Evolutionary conservation across 1,139 yeast genomes (phyloP).

Genomic region (Kodamaea ohmeri): DNA sequence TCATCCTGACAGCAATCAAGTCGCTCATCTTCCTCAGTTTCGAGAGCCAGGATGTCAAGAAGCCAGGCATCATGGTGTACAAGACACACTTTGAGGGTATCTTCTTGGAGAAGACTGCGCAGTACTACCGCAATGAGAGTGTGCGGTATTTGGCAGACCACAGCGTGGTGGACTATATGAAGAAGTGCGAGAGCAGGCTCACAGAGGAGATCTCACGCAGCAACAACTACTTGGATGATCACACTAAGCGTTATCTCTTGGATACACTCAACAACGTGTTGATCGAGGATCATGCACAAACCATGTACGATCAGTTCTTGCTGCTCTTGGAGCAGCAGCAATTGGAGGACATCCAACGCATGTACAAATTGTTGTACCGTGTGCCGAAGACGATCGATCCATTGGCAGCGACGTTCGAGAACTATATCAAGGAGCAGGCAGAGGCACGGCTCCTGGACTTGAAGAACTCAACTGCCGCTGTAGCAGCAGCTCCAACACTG

Average conservation of each 20-base stretch:
- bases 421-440: constrained; percentile 74
- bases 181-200: constrained; percentile 77
- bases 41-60: constrained; percentile 78
- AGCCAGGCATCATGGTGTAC: constrained; percentile 79
- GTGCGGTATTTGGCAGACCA: constrained; percentile 62
- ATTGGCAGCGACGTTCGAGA: constrained; percentile 68
- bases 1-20: constrained; percentile 72
- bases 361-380: constrained; percentile 73
- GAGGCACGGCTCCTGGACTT: constrained; percentile 64
- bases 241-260: constrained; percentile 74
- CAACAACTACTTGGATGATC: constrained; percentile 79
- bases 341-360: constrained; percentile 70
- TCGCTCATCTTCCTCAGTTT: constrained; percentile 79
- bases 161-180: constrained; percentile 88
- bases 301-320: constrained; percentile 75
- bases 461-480: constrained; percentile 43
- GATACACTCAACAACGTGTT: constrained; percentile 74
- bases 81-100: constrained; percentile 73
- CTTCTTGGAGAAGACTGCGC: constrained; percentile 70
- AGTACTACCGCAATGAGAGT: constrained; percentile 73
- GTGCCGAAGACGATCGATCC: constrained; percentile 77
- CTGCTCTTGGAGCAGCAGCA: constrained; percentile 73
- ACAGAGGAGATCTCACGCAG: constrained; percentile 80
- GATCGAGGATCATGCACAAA: constrained; percentile 74
- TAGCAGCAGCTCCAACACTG: constrained; percentile 12